Evolutionary conservation across 139 green algal genomes (phyloP), one percentile per base, ranked within the genome.

Genomic region (Coelastrella sp.): DNA sequence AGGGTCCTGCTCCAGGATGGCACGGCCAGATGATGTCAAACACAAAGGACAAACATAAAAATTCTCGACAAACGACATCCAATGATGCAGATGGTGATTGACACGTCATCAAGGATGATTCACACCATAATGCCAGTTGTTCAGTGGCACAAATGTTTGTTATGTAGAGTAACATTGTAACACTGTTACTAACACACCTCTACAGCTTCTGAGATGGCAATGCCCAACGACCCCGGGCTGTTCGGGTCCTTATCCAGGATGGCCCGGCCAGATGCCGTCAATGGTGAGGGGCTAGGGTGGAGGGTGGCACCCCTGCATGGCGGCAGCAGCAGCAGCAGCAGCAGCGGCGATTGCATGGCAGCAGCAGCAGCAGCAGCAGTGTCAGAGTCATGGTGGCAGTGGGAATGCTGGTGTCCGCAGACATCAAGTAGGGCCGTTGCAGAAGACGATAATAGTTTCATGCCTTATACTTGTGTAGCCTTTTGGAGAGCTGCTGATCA

Each of bases 181-280:
- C n/a, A n/a, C n/a, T n/a, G n/a, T n/a, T n/a, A n/a, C n/a, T n/a
- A n/a, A n/a, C n/a, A n/a, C 13, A 91, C 90, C 86, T 90, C 80
- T 59, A 91, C 79, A 3, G 86, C 85, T 73, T 93, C 86, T 10
- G 73, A 87, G 86, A 91, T 90, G 47, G 86, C 80, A 5, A 91
- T 89, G 17, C 80, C 80, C 60, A 93, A 56, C 5, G 59, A 82
- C 7, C 86, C 86, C 0, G 64, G 75, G 3, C 57, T 79, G 80
- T 89, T 47, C 8, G 90, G 85, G 23, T 85, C 74, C 19, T 84
- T 66, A 0, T 66, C 86, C 54, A 93, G 86, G 4, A 93, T 89
- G 23, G 89, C 90, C 16, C 79, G 73, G 19, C 80, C 80, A 7
- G 64, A 83, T 5, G 80, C 80, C n/a, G 90, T 90, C 11, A 88